Percentiles rank a stretch among this genome's conserved stretches.
These are phyloP conservation scores for Colletotrichum filicis DNA, from an alignment of 2,329 filamentous ascomycete genomes.

Conservation along the genomic window DNA sequence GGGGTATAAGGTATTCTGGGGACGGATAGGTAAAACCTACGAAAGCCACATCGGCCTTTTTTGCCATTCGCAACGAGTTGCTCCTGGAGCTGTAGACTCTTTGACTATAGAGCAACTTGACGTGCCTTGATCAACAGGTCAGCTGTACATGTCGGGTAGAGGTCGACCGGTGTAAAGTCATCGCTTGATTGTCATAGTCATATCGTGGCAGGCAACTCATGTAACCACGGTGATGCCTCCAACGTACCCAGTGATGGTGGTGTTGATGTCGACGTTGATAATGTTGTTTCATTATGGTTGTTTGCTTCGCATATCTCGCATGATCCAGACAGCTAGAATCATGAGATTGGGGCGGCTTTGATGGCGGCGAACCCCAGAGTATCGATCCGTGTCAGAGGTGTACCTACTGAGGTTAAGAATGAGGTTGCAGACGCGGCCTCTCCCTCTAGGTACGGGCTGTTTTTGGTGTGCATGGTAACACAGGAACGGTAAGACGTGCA, in stretches of 20 bases:
- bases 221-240: neutral
- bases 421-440: neutral
- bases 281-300: neutral
- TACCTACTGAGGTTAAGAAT: neutral
- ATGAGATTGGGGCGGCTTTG: neutral
- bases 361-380: neutral
- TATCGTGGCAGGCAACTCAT: neutral
- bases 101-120: neutral
- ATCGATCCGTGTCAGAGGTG: neutral
- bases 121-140: neutral
- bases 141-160: neutral
- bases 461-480: conserved; percentile 13
- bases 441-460: neutral
- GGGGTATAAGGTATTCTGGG: conserved; percentile 8
- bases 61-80: neutral
- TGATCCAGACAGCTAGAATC: neutral
- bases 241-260: neutral
- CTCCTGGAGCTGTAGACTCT: neutral
- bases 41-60: neutral
- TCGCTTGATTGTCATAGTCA: neutral
- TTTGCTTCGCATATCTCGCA: neutral
- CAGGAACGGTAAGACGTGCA: conserved; percentile 22
- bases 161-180: neutral
- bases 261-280: neutral
- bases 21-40: conserved; percentile 8